These are phyloP conservation scores for Austroboletus eburneus DNA, from an alignment of 768 basidiomycete species.

Conservation along the genomic window DNA sequence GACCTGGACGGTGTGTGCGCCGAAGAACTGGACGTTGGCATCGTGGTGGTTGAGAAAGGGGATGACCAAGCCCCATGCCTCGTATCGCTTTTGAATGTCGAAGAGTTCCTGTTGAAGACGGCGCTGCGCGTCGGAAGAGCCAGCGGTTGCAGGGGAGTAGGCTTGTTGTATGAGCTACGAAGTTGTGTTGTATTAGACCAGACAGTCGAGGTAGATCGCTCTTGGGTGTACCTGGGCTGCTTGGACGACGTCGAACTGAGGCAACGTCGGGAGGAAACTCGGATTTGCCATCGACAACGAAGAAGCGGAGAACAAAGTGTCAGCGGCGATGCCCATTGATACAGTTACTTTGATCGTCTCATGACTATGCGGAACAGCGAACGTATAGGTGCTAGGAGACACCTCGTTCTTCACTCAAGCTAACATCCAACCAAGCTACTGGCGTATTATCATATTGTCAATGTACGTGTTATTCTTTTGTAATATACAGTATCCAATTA, in stretches of 20 bases:
- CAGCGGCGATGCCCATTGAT: no score
- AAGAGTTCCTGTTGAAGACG: constrained; percentile 68
- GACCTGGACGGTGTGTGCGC: constrained; percentile 89
- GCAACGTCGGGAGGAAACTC: constrained; percentile 49
- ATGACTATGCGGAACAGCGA: no score
- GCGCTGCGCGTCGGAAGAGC: constrained; percentile 57
- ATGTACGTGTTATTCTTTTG: no score
- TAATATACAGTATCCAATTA: no score
- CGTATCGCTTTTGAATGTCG: constrained; percentile 69
- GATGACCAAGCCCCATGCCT: constrained; percentile 82
- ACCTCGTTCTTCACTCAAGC: no score
- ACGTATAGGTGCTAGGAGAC: no score
- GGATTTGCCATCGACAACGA: constrained; percentile 19
- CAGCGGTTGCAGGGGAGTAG: constrained; percentile 48
- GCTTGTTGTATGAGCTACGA: constrained; percentile 67
- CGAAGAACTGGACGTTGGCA: constrained; percentile 89
- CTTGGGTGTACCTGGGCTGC: constrained; percentile 51
- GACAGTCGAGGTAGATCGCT: constrained; percentile 2
- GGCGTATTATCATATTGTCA: no score
- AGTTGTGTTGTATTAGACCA: constrained; percentile 9
- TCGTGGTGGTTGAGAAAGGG: constrained; percentile 70
- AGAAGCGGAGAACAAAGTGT: background rate
- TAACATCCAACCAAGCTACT: no score
- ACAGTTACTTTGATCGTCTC: no score
- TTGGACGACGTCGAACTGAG: constrained; percentile 50